A percentile compares a stretch with the other conserved stretches of the same genome.
Conservation (phyloP, 2,329 filamentous ascomycete species). For the Venturia carpophila region DNA sequence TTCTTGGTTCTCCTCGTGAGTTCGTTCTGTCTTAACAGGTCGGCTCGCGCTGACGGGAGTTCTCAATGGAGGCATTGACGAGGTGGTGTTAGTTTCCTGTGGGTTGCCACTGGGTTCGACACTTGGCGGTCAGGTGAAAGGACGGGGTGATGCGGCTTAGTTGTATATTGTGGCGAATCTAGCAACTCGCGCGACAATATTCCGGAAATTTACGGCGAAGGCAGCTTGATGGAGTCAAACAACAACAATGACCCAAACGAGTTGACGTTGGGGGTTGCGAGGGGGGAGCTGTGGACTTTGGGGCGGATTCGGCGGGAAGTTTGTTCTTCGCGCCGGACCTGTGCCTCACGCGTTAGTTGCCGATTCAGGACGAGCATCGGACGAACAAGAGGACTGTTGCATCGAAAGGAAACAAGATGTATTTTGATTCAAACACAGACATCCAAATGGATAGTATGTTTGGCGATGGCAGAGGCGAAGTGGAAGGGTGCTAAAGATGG, state of each 20-base stretch:
- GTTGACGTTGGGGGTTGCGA: neutral
- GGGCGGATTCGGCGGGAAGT: neutral
- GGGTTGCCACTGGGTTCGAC: neutral
- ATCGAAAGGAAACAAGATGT: neutral
- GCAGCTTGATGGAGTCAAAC: neutral
- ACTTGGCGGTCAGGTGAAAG: neutral
- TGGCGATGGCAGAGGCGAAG: neutral
- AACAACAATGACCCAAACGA: neutral
- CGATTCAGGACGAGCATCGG: neutral
- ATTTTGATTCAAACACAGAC: neutral
- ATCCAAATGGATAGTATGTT: neutral
- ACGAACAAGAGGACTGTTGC: neutral
- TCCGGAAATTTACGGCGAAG: neutral
- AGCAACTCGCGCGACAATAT: constrained; percentile 12
- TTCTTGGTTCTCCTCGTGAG: constrained; percentile 76
- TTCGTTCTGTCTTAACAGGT: constrained; percentile 59
- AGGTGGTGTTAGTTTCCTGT: neutral
- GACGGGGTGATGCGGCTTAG: neutral
- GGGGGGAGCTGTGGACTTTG: neutral
- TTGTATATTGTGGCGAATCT: constrained; percentile 11
- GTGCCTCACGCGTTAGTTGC: neutral
- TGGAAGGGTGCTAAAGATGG: neutral
- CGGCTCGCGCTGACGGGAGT: constrained; percentile 28
- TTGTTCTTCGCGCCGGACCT: constrained; percentile 4
- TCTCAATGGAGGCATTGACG: constrained; percentile 33